Percentiles rank a stretch among this genome's conserved stretches.
Evolutionary conservation across 805 yeast genomes (phyloP).

Genomic region (Sugiyamaella americana): DNA sequence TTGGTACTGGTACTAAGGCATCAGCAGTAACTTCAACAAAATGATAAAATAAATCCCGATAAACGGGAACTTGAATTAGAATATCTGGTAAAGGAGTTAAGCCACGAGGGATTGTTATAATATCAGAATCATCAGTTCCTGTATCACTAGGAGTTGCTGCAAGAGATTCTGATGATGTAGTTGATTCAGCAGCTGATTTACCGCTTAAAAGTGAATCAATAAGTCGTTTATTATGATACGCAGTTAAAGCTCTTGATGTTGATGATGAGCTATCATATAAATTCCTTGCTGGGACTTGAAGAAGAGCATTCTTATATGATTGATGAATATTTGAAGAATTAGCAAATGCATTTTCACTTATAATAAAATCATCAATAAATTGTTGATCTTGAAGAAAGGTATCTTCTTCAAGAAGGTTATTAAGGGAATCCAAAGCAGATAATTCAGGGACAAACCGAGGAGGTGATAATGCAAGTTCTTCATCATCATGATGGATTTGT

Average conservation of each 20-base stretch:
- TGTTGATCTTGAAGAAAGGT: constrained; percentile 10
- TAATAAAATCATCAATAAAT: constrained; percentile 14
- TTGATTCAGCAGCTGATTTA: neutral
- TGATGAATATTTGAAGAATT: neutral
- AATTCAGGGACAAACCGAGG: neutral
- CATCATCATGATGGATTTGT: neutral
- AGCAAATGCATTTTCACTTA: constrained; percentile 12
- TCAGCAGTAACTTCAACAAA: constrained; percentile 57
- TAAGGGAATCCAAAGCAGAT: neutral
- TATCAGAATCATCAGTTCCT: constrained; percentile 1
- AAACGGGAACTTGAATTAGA: constrained; percentile 51
- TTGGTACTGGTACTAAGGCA: constrained; percentile 60
- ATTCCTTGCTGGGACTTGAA: constrained; percentile 12
- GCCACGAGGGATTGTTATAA: constrained; percentile 28
- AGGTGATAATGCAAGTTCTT: neutral
- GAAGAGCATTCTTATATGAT: constrained; percentile 7
- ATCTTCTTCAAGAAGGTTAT: constrained; percentile 4
- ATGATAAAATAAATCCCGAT: constrained; percentile 56
- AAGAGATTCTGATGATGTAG: constrained; percentile 1
- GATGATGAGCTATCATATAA: neutral
- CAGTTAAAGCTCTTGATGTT: neutral
- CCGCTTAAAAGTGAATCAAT: neutral
- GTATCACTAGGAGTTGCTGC: constrained; percentile 7
- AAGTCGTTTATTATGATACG: neutral
- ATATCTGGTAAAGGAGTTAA: constrained; percentile 54